Evolutionary conservation across 306 rosid species (phyloP).

Genomic region (Cicer chorassanicum): DNA sequence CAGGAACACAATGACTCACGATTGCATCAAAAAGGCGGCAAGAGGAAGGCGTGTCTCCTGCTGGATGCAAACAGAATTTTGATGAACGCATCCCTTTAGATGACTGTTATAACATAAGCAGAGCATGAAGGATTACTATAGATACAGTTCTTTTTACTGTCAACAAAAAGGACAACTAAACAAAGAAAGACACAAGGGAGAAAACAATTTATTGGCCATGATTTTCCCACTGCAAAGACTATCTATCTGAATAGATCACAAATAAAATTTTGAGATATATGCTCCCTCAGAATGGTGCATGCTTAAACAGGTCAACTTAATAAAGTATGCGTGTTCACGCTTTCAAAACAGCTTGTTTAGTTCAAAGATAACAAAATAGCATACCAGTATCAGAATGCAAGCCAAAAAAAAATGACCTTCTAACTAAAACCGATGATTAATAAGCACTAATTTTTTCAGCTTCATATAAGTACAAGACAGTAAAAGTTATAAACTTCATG

Average conservation of each 20-base stretch:
- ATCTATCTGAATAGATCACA: slow-evolving; percentile 5
- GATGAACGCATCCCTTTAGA: slow-evolving; percentile 85
- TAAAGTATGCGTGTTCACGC: not conserved
- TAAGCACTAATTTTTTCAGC: slow-evolving; percentile 21
- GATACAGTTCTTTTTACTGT: slow-evolving; percentile 35
- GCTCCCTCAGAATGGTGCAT: slow-evolving; percentile 10
- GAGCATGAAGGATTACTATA: slow-evolving; percentile 18
- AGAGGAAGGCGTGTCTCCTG: slow-evolving; percentile 98
- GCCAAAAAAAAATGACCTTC: not conserved
- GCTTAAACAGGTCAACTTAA: not conserved
- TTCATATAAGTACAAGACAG: slow-evolving; percentile 1
- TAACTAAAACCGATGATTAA: slow-evolving; percentile 12
- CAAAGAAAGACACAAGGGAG: not conserved
- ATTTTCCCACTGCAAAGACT: slow-evolving; percentile 4
- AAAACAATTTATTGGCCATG: slow-evolving; percentile 14
- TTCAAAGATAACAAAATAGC: slow-evolving; percentile 16
- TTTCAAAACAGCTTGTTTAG: slow-evolving; percentile 22
- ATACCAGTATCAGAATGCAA: slow-evolving; percentile 23
- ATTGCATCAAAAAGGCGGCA: slow-evolving; percentile 97
- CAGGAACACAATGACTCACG: slow-evolving; percentile 95
- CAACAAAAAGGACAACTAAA: slow-evolving; percentile 30
- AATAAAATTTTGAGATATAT: not conserved
- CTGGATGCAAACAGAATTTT: slow-evolving; percentile 94
- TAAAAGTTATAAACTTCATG: not conserved
- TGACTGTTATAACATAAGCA: slow-evolving; percentile 63